Evolutionary conservation across 768 basidiomycete species (phyloP), one percentile per base, ranked within the genome.

Genomic region (Panaeolus papilionaceus): DNA sequence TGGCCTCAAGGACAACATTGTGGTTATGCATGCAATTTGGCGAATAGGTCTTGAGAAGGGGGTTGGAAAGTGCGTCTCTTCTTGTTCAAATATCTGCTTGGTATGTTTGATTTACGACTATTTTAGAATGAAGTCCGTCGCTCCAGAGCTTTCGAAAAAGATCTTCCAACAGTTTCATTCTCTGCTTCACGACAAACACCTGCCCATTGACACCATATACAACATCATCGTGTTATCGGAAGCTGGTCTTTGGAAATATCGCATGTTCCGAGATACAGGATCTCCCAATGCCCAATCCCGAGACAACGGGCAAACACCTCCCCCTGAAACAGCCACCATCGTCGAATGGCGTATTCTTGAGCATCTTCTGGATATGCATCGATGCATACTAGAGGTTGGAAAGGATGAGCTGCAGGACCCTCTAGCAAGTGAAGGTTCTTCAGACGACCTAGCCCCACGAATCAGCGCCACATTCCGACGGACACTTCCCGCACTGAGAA

Each of bases 401-500:
- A 79, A 83, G 18, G 78, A 83, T 14, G 87, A 95, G 72, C 83
- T 95, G 12, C 79, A 82, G 62, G 86, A 86, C 38, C 80, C 83
- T 0, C 84, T 86, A 9, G 81, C 87, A 11, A 81, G 85, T 70
- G 90, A 90, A 67, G 81, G 75, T 3, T 79, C 81, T 33, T 58
- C 54, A 37, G 85, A 88, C 68, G 89, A 90, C 74, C 82, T 95
- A 12, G 93, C 92, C 4, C 90, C 92, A 76, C 85, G 86, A 26
- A 98, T 99, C 73, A 92, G 92, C 1, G 96, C 96, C 0, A 85
- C 87, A 12, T 92, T 98, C 68, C 85, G 97, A 61, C 86, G 98
- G 37, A 91, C 92, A 5, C 81, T 99, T 6, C 96, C 96, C 4
- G 91, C 94, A 6, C 80, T 99, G 39, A 88, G 97, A 20, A 90